Evolutionary conservation across 768 basidiomycete species (phyloP).

Genomic region (Serpula lacrymans): DNA sequence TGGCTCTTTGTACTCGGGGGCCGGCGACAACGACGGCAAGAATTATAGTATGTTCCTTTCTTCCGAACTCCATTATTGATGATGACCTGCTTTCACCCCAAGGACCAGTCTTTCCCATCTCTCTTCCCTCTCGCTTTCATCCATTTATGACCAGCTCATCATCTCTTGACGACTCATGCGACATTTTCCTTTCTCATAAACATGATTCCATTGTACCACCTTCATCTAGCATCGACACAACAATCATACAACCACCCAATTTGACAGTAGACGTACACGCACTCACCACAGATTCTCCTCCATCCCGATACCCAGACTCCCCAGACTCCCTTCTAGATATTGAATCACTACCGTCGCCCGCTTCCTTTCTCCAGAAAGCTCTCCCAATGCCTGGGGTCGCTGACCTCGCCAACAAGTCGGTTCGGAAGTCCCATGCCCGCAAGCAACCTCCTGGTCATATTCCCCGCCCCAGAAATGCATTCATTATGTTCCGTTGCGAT

Average conservation of each 20-base stretch:
- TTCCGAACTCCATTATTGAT: too few species aligned
- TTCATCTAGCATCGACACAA: conserved; percentile 2
- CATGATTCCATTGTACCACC: conserved; percentile 5
- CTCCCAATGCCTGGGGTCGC: conserved; percentile 8
- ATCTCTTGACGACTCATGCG: conserved; percentile 30
- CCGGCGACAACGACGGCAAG: too few species aligned
- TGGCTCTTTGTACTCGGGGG: conserved; percentile 19
- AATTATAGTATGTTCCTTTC: too few species aligned
- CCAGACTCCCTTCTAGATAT: too few species aligned
- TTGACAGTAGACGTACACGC: too few species aligned
- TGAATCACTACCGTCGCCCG: not conserved
- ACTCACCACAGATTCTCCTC: not conserved
- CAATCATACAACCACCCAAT: conserved; percentile 6
- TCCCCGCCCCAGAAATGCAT: conserved; percentile 72
- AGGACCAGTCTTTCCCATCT: conserved; percentile 10
- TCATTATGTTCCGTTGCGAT: conserved; percentile 77
- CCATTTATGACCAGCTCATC: conserved; percentile 19
- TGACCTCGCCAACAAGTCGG: conserved; percentile 5
- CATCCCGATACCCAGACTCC: too few species aligned
- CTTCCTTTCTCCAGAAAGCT: not conserved
- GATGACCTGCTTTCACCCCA: too few species aligned
- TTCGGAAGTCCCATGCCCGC: conserved; percentile 46
- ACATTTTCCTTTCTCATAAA: conserved; percentile 23
- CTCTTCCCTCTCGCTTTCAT: conserved; percentile 7
- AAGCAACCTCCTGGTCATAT: conserved; percentile 54